Conservation (phyloP, 1,284 basidiomycete species). For the Macrocybe sp. region DNA sequence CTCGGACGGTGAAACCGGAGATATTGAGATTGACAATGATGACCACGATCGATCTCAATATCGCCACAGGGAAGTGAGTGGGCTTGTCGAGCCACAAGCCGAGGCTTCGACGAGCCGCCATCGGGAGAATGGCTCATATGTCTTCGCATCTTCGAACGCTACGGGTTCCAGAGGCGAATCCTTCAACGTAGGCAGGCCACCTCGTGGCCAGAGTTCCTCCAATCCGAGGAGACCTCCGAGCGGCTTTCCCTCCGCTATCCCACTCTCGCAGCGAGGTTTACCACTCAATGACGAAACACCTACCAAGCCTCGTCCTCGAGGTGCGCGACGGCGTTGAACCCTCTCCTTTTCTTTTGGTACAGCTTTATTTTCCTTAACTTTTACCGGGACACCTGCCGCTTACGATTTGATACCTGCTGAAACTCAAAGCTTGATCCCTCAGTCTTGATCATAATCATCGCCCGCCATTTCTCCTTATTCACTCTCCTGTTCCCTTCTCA, state of each 20-base stretch:
- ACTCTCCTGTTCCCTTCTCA: too few species aligned
- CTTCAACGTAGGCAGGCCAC: constrained; percentile 5
- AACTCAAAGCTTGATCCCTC: too few species aligned
- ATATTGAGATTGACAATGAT: constrained; percentile 35
- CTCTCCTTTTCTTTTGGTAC: constrained; percentile 7
- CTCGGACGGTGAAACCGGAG: constrained; percentile 45
- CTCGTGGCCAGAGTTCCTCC: constrained; percentile 8
- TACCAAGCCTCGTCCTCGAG: constrained; percentile 51
- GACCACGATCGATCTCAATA: constrained; percentile 10
- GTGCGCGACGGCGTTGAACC: constrained; percentile 25
- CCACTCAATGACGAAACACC: constrained; percentile 52
- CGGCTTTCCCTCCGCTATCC: constrained; percentile 1
- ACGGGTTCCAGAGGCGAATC: constrained; percentile 22
- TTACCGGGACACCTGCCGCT: too few species aligned
- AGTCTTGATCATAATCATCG: too few species aligned
- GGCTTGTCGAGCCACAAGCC: constrained; percentile 13
- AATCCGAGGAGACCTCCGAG: constrained; percentile 6
- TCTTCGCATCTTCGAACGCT: constrained; percentile 14
- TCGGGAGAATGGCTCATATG: too few species aligned
- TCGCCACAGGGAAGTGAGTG: constrained; percentile 15
- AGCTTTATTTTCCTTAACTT: not conserved
- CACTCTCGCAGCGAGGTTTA: constrained; percentile 16
- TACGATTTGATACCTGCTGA: too few species aligned
- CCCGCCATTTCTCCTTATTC: too few species aligned
- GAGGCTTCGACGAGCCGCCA: constrained; percentile 7